A percentile compares a stretch with the other conserved stretches of the same genome.
phyloP scores from a whole-genome alignment of 352 stramenopile genomes.

The Globisporangium megalacanthum region DNA sequence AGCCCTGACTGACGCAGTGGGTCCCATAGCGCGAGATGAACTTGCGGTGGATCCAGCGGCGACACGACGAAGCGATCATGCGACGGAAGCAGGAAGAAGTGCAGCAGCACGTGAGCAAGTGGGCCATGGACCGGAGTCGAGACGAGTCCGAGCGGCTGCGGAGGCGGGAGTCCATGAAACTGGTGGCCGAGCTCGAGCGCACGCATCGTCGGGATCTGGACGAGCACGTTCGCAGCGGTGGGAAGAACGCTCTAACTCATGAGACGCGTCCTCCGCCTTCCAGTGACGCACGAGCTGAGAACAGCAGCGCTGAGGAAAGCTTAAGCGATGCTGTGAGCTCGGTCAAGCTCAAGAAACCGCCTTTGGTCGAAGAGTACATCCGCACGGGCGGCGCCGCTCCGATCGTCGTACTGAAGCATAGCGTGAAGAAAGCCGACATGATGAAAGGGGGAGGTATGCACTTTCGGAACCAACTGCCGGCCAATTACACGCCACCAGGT shows the following conservation, averaged over 20 bases:
- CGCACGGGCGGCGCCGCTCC: background rate
- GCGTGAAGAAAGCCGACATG: constrained; percentile 2
- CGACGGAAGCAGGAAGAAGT: constrained; percentile 47
- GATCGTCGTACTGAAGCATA: constrained; percentile 17
- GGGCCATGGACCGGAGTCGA: constrained; percentile 57
- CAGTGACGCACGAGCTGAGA: background rate
- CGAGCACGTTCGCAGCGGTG: background rate
- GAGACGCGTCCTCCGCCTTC: background rate
- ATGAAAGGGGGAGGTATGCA: constrained; percentile 48
- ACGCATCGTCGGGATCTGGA: constrained; percentile 18
- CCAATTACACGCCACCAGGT: constrained; percentile 50
- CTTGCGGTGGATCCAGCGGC: constrained; percentile 52
- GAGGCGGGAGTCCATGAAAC: constrained; percentile 54
- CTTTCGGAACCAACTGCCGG: constrained; percentile 62
- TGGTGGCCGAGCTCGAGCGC: constrained; percentile 44
- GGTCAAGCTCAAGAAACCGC: background rate
- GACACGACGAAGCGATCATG: constrained; percentile 37
- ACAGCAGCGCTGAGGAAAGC: too few relatives aligned
- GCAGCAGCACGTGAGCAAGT: constrained; percentile 38
- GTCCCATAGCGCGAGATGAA: constrained; percentile 53
- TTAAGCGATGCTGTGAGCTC: background rate
- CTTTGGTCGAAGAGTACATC: background rate
- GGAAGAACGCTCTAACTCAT: background rate
- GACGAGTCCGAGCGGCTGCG: constrained; percentile 61
- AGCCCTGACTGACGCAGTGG: background rate